Evolutionary conservation across 768 basidiomycete genomes (phyloP), one percentile per base, ranked within the genome.

Genomic region (Lactarius quietus): DNA sequence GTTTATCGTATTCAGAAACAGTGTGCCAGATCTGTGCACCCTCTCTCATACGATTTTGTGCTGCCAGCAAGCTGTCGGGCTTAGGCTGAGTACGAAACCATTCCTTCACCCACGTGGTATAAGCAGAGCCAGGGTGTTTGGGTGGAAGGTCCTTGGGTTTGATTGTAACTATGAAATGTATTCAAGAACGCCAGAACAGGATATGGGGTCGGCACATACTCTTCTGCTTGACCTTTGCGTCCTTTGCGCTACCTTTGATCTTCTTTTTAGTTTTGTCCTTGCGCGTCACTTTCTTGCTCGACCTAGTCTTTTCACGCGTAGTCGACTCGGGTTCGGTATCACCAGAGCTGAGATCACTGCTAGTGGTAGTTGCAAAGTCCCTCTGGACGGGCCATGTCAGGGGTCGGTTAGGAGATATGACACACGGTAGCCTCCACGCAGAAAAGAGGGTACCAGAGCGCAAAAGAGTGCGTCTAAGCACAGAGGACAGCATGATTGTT

Each of bases 1-100:
- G 55, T 31, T 68, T 69, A 9, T 68, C 69, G 59, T 57, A 0
- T 1, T 69, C 68, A 29, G 68, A 23, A 23, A 68, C 8, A 3
- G 35, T 43, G 15, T 20, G 28, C 68, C 68, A 69, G 6, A 10
- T 9, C 17, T 51, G 33, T 26, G 52, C 53, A 3, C 5, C 58
- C 28, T 28, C 14, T 52, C 36, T 63, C 6, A 33, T 0, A 20
- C 4, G 3, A 43, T 23, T 23, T 41, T 54, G 45, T 17, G 52
- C 33, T 0, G 0, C 7, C 4, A 26, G 3, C 0, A n/a, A 0
- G 20, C 5, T 9, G 10, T 51, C 64, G 5, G 45, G 2, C 58
- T 67, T 67, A 17, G 65, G 51, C 26, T n/a, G 61, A 45, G 56
- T 20, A 28, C 39, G 41, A n/a, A 7, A 0, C 63, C 58, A 59